Evolutionary conservation across 78 protist genomes (phyloP).

Genomic region (Pigoraptor vietnamica): DNA sequence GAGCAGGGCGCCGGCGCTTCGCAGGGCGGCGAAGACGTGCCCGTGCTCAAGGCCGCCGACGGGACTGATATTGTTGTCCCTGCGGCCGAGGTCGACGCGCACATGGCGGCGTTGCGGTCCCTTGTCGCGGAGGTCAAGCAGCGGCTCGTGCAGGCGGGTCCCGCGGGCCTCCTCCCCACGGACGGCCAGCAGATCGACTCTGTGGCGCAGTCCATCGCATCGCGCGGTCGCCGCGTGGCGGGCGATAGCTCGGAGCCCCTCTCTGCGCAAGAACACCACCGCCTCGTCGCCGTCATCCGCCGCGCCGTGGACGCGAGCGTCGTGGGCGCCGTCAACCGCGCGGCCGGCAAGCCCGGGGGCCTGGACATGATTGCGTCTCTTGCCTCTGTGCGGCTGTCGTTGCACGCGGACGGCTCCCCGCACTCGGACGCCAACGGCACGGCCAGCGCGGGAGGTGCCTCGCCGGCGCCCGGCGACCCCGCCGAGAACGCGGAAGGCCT

Average conservation of each 20-base stretch:
- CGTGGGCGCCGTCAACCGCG: neutral
- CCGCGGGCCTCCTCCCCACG: neutral
- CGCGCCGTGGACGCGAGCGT: neutral
- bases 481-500: neutral
- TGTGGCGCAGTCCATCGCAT: neutral
- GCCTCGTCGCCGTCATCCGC: neutral
- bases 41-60: neutral
- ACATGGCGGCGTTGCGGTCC: neutral
- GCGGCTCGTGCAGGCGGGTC: neutral
- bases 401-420: neutral
- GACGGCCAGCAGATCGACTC: neutral
- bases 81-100: neutral
- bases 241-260: too few relatives aligned
- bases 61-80: neutral
- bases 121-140: neutral
- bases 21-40: neutral
- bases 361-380: neutral
- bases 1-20: neutral
- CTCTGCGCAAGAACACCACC: neutral
- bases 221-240: neutral
- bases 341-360: neutral
- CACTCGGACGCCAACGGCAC: neutral
- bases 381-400: neutral
- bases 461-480: neutral
- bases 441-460: too few relatives aligned